These are phyloP conservation scores for Kazachstania viticola DNA, from an alignment of 805 yeast genomes.

Conservation along the genomic window DNA sequence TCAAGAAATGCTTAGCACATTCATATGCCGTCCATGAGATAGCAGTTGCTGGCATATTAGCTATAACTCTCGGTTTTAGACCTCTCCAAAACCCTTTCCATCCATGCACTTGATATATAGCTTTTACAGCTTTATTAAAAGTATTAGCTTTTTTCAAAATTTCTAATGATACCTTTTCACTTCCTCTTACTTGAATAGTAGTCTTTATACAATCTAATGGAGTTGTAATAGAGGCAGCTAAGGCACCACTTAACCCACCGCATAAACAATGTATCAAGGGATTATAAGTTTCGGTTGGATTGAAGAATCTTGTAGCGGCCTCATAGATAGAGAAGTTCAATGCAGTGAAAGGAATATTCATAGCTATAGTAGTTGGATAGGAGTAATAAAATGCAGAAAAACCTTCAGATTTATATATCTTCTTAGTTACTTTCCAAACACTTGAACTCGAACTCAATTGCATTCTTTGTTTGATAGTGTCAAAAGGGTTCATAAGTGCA, in stretches of 20 bases:
- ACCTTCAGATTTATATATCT: conserved; percentile 54
- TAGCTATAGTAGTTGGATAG: conserved; percentile 86
- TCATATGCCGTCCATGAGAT: conserved; percentile 98
- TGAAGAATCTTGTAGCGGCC: conserved; percentile 65
- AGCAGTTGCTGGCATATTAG: conserved; percentile 96
- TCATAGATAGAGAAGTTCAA: conserved; percentile 91
- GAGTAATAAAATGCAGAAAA: conserved; percentile 76
- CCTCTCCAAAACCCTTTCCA: conserved; percentile 69
- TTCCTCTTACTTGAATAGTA: conserved; percentile 71
- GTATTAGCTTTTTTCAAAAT: conserved; percentile 45
- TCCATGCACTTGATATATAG: conserved; percentile 53
- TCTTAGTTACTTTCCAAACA: conserved; percentile 22
- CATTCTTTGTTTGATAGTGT: conserved; percentile 92
- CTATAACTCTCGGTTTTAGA: conserved; percentile 78
- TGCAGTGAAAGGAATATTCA: conserved; percentile 93
- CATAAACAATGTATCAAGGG: conserved; percentile 87
- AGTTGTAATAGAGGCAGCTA: conserved; percentile 92
- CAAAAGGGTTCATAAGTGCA: conserved; percentile 96
- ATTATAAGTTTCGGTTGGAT: conserved; percentile 70
- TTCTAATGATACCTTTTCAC: conserved; percentile 30
- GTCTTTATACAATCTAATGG: conserved; percentile 94
- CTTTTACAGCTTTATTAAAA: conserved; percentile 59
- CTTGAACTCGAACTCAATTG: conserved; percentile 35
- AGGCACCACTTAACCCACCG: conserved; percentile 91
- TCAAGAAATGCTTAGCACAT: conserved; percentile 64